Conservation (phyloP, 306 rosid genomes). For the apple (Malus domestica) region DNA sequence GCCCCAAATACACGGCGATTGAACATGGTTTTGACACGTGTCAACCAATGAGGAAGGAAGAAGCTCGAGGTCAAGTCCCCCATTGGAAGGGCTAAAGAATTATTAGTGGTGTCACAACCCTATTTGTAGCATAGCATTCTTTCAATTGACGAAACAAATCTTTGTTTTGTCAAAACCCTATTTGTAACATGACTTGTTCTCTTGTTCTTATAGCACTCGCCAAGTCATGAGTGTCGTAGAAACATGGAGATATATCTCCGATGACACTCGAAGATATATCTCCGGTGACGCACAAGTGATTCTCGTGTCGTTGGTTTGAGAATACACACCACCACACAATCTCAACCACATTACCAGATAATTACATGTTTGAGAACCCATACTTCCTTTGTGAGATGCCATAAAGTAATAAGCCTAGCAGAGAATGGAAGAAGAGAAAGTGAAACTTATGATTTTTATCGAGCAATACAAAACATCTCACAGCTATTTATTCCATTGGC, state of each 20-base stretch:
- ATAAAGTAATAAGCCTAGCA: not conserved
- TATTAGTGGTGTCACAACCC: too few relatives aligned
- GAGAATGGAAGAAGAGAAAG: not conserved
- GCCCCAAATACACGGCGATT: not conserved
- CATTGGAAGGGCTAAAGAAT: not conserved
- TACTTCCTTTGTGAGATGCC: not conserved
- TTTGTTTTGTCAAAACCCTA: not conserved
- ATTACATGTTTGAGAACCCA: not conserved
- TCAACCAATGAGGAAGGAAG: not conserved
- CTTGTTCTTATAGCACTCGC: not conserved
- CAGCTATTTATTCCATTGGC: not conserved
- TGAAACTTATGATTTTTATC: not conserved
- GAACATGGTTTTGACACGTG: not conserved
- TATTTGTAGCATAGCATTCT: not conserved
- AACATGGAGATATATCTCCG: not conserved
- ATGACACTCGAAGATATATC: not conserved
- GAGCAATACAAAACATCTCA: not conserved
- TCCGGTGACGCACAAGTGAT: not conserved
- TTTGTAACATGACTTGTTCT: not conserved
- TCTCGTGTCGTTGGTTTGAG: not conserved
- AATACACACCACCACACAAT: not conserved
- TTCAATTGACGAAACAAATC: not conserved
- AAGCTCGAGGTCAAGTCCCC: not conserved
- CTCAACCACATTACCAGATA: not conserved
- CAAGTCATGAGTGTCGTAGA: not conserved